Evolutionary conservation across 352 stramenopile genomes (phyloP).

Genomic region (Phytophthora litchii): DNA sequence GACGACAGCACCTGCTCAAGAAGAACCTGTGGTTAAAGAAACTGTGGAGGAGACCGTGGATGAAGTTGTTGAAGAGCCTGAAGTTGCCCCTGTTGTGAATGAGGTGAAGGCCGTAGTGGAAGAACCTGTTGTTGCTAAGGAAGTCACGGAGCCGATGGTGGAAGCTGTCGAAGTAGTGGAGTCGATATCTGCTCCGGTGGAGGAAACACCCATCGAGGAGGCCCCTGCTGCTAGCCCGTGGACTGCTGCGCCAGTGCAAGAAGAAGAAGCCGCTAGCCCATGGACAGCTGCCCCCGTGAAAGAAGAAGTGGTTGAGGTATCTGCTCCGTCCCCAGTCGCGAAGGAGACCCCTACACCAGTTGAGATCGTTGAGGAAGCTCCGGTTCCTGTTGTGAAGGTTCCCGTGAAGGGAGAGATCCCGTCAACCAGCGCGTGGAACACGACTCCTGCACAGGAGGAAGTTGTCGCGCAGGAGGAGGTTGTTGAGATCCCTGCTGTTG

Average conservation of each 20-base stretch:
- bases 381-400: not conserved
- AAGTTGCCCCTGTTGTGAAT: slow-evolving; percentile 17
- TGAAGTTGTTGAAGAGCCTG: slow-evolving; percentile 18
- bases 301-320: slow-evolving; percentile 12
- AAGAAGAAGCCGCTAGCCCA: slow-evolving; percentile 17
- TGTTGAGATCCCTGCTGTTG: slow-evolving; percentile 4
- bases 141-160: slow-evolving; percentile 26
- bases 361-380: not conserved
- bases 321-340: not conserved
- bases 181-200: not conserved
- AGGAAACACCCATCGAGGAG: slow-evolving; percentile 6
- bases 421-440: slow-evolving; percentile 28
- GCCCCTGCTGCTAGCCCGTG: slow-evolving; percentile 23
- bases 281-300: slow-evolving; percentile 21
- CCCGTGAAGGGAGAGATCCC: slow-evolving; percentile 16
- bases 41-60: not conserved
- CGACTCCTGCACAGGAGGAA: slow-evolving; percentile 37
- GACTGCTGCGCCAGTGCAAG: slow-evolving; percentile 38
- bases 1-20: slow-evolving; percentile 42
- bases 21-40: slow-evolving; percentile 27
- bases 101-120: slow-evolving; percentile 25
- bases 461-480: slow-evolving; percentile 2
- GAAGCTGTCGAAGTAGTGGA: slow-evolving; percentile 14
- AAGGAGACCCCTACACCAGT: not conserved
- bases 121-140: slow-evolving; percentile 12